Evolutionary conservation across 2,329 filamentous ascomycete species (phyloP).

Genomic region (Penicillium nordicum): DNA sequence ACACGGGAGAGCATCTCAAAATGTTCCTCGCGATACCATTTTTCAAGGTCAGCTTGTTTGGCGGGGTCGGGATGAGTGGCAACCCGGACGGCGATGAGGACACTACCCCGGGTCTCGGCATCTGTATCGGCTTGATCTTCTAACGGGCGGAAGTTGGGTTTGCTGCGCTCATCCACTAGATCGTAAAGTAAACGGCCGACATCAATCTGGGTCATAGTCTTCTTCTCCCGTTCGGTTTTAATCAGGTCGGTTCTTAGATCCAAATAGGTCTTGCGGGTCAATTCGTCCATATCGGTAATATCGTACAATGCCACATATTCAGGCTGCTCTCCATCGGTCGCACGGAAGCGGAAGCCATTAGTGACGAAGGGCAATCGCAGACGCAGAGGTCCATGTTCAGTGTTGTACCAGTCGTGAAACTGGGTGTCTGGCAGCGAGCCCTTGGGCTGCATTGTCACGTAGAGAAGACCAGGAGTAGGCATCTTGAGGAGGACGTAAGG

Average conservation of each 20-base stretch:
- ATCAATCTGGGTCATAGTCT: conserved; percentile 62
- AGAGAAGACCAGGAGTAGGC: conserved; percentile 65
- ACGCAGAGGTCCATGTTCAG: conserved; percentile 80
- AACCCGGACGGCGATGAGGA: conserved; percentile 62
- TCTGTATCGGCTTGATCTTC: conserved; percentile 60
- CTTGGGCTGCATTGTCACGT: conserved; percentile 81
- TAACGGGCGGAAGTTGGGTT: conserved; percentile 56
- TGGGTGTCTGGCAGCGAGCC: conserved; percentile 61
- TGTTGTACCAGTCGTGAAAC: conserved; percentile 94
- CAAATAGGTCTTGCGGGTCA: conserved; percentile 66
- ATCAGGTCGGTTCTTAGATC: conserved; percentile 45
- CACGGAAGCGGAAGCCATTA: conserved; percentile 76
- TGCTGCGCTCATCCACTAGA: conserved; percentile 55
- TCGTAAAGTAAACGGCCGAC: conserved; percentile 72
- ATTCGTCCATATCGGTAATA: conserved; percentile 67
- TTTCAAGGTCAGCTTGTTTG: conserved; percentile 55
- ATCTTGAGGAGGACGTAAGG: conserved; percentile 18
- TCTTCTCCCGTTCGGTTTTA: conserved; percentile 58
- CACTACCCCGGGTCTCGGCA: conserved; percentile 51
- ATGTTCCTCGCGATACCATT: conserved; percentile 76
- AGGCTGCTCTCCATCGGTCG: conserved; percentile 60
- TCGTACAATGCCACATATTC: conserved; percentile 80
- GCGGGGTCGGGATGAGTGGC: conserved; percentile 52
- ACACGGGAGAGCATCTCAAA: conserved; percentile 67
- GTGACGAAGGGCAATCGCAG: conserved; percentile 69